Base-by-base conservation (phyloP, 331 rosid genomes). In the Acacia concinna region DNA sequence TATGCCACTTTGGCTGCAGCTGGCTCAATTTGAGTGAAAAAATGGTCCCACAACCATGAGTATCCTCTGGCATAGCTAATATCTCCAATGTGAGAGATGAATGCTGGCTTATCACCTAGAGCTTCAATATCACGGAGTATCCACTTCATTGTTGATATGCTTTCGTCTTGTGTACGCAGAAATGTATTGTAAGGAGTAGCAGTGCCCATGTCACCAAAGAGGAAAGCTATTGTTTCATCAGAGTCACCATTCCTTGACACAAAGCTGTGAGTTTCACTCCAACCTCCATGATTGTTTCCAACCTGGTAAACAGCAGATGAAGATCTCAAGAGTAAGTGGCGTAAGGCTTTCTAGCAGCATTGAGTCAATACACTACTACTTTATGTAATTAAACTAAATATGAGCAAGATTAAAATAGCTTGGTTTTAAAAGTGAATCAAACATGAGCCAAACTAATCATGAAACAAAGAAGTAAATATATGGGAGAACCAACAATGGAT, bases 151-250 rank as follows among this genome's bases (percentile, higher is more conserved):
- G 98, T 95, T 9, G 94, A 84, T 68, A 91, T 79, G 90, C 98
- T 92, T 81, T 94, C 97, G 0, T 89, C 96, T 74, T 95, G 98
- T 4, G 92, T 89, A 18, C 97, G 92, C 41, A 81, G 31, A 85
- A 90, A 95, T 0, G 99, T 95, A 15, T 79, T 64, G 84, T 95
- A 95, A 1, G 99, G 91, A 8, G 91, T 88, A 52, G 90, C 84
- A 63, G 97, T 80, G 68, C 97, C 97, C 99, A 95, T 92, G 78
- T 95, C 99, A 30, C 99, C 99, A 34, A 92, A 95, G 75, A 95
- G 86, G 75, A 95, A 95, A 15, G 96, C 99, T 68, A 85, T 75
- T 0, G 97, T 91, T 82, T 95, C 97, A 20, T 91, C 88, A 0
- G 96, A 91, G 60, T 90, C 97, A 73, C 75, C 82, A 27, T 95